Conservation (phyloP, 768 basidiomycete species). For the Phanerochaete carnosa region DNA sequence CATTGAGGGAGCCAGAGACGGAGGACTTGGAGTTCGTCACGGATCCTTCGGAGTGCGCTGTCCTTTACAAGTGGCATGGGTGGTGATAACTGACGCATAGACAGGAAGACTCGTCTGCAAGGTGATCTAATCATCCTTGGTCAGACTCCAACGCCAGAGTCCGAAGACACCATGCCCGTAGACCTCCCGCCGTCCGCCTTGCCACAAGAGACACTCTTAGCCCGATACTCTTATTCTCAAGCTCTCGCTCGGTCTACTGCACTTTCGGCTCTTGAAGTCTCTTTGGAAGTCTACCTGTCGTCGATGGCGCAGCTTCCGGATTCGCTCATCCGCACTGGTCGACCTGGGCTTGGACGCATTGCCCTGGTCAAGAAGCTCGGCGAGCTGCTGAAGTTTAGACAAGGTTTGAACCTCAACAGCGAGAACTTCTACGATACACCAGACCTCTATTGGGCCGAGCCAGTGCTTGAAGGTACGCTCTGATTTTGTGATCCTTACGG, state of each 20-base stretch:
- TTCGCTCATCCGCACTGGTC: constrained; percentile 72
- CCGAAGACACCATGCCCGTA: constrained; percentile 40
- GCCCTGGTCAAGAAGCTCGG: constrained; percentile 92
- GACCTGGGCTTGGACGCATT: constrained; percentile 75
- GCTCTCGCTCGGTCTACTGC: constrained; percentile 88
- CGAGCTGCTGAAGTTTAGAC: constrained; percentile 86
- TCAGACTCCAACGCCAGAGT: constrained; percentile 55
- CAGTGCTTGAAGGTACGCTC: constrained; percentile 74
- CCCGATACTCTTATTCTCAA: constrained; percentile 89
- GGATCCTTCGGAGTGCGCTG: constrained; percentile 81
- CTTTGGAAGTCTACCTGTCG: constrained; percentile 78
- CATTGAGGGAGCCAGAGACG: constrained; percentile 69
- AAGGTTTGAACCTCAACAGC: constrained; percentile 85
- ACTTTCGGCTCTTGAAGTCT: constrained; percentile 81
- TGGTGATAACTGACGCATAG: constrained; percentile 3
- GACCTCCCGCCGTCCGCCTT: constrained; percentile 49
- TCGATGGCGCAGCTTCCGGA: constrained; percentile 81
- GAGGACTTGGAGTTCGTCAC: constrained; percentile 93
- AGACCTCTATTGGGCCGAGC: constrained; percentile 94
- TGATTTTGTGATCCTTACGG: neutral
- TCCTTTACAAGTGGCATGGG: neutral
- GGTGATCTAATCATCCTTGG: constrained; percentile 93
- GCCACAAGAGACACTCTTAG: constrained; percentile 71
- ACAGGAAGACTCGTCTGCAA: constrained; percentile 80
- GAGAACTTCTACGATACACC: constrained; percentile 88